These are phyloP conservation scores for Malassezia dermatis DNA, from an alignment of 1,284 basidiomycete species.

Conservation along the genomic window DNA sequence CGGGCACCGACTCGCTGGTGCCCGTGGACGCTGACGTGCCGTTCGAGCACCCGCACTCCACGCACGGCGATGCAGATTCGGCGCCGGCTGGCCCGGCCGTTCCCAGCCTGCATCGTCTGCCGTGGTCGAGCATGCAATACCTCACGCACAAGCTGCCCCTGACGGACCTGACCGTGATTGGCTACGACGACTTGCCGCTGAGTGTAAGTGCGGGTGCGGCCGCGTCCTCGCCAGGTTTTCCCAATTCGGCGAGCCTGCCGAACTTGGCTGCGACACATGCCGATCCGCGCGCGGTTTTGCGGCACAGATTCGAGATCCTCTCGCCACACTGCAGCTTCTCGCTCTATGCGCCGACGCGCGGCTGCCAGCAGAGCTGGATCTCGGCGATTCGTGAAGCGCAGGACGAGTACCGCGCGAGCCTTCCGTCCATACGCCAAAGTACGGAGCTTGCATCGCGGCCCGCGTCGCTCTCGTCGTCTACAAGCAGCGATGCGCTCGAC, in stretches of 20 bases:
- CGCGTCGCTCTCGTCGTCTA: not conserved
- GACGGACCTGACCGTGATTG: slow-evolving; percentile 40
- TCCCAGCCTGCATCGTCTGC: slow-evolving; percentile 5
- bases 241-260: slow-evolving; percentile 7
- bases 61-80: slow-evolving; percentile 1
- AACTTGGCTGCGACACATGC: not conserved
- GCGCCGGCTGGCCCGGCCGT: not conserved
- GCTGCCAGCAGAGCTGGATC: slow-evolving; percentile 34
- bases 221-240: not conserved
- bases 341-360: slow-evolving; percentile 34
- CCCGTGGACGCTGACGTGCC: slow-evolving; percentile 58
- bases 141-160: slow-evolving; percentile 39
- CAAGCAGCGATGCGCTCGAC: not conserved
- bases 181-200: slow-evolving; percentile 23
- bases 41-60: slow-evolving; percentile 56
- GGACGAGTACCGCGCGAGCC: slow-evolving; percentile 32
- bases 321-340: slow-evolving; percentile 47
- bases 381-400: slow-evolving; percentile 38
- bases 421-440: slow-evolving; percentile 23
- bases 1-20: slow-evolving; percentile 54
- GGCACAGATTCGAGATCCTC: slow-evolving; percentile 39
- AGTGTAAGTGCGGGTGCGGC: not conserved
- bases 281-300: slow-evolving; percentile 11
- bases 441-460: slow-evolving; percentile 17
- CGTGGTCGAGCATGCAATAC: slow-evolving; percentile 27